Evolutionary conservation across 305 asterid species (phyloP).

Genomic region (Galium porrigens): DNA sequence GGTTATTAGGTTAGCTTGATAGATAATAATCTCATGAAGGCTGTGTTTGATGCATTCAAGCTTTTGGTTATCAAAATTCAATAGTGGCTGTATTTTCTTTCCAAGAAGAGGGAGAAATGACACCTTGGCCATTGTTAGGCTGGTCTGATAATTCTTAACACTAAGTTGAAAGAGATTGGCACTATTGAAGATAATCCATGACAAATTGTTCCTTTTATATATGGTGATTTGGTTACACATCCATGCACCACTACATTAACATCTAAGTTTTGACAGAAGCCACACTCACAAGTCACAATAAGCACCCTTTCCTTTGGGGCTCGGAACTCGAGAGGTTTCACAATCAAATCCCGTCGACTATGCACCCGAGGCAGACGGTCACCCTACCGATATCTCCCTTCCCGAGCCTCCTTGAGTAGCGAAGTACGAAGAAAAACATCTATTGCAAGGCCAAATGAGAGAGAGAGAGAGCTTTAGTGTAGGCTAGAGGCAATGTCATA

Average conservation of each 20-base stretch:
- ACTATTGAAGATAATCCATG: background rate
- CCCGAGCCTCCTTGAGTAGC: background rate
- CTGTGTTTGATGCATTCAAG: background rate
- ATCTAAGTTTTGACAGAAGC: background rate
- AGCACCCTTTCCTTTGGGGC: background rate
- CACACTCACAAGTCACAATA: background rate
- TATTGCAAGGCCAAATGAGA: slow-evolving; percentile 26
- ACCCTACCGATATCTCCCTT: background rate
- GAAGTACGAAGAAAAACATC: background rate
- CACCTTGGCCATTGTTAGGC: background rate
- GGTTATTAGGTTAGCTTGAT: no score
- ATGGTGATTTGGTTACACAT: background rate
- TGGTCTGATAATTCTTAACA: background rate
- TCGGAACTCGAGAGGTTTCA: background rate
- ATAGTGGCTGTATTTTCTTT: no score
- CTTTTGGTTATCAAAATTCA: background rate
- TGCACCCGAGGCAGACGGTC: background rate
- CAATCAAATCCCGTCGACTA: background rate
- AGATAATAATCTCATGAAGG: background rate
- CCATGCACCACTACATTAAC: background rate
- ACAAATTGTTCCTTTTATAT: background rate
- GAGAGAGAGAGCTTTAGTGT: slow-evolving; percentile 33
- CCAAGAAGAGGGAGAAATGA: background rate
- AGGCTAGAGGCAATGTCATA: slow-evolving; percentile 51
- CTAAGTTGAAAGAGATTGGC: background rate